Evolutionary conservation across 352 stramenopile genomes (phyloP).

Genomic region (Globisporangium spinosum): DNA sequence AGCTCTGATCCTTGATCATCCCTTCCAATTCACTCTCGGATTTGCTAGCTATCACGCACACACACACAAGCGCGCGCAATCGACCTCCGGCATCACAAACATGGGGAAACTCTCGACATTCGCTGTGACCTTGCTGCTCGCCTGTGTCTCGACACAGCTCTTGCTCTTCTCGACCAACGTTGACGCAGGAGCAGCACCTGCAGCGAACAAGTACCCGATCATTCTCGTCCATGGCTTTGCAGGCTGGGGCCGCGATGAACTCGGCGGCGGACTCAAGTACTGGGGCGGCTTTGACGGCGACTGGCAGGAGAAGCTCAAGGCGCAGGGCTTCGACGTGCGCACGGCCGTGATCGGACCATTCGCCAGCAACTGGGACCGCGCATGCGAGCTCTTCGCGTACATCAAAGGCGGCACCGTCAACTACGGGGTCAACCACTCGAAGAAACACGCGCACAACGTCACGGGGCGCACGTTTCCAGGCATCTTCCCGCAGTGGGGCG

Average conservation of each 20-base stretch:
- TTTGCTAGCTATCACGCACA: neutral
- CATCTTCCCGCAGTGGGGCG: slow-evolving; percentile 36
- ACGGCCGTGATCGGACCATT: slow-evolving; percentile 33
- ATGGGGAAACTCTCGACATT: neutral
- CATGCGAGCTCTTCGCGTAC: slow-evolving; percentile 45
- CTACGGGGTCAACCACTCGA: slow-evolving; percentile 38
- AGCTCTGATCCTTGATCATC: neutral
- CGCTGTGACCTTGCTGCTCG: neutral
- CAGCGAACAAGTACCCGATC: slow-evolving; percentile 27
- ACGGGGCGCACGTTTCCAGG: slow-evolving; percentile 30
- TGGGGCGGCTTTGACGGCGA: slow-evolving; percentile 38
- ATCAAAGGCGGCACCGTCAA: slow-evolving; percentile 42
- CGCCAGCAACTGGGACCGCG: slow-evolving; percentile 46
- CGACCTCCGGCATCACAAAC: neutral
- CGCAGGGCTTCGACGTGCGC: slow-evolving; percentile 29
- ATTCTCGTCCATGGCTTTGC: slow-evolving; percentile 37
- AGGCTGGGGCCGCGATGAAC: slow-evolving; percentile 32
- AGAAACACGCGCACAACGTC: slow-evolving; percentile 24
- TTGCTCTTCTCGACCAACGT: neutral
- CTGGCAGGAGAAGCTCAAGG: slow-evolving; percentile 28
- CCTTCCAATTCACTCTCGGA: neutral
- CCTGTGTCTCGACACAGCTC: neutral
- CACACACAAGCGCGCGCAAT: neutral
- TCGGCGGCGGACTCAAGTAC: slow-evolving; percentile 32
- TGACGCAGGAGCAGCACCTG: neutral